phyloP scores from a whole-genome alignment of 306 rosid species.

The Crotalaria pallida region DNA sequence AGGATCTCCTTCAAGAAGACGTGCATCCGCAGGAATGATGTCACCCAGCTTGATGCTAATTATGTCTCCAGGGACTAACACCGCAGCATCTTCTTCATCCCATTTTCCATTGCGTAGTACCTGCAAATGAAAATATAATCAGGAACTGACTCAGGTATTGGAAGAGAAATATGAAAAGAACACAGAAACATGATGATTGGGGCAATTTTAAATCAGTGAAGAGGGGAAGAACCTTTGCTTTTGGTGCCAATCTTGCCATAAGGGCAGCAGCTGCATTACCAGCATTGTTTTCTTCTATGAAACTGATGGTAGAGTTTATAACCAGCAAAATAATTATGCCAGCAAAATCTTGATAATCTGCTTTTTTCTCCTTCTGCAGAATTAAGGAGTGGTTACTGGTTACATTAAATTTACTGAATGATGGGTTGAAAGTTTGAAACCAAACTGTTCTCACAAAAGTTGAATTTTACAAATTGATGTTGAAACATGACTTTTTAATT shows the following conservation, averaged over 20 bases:
- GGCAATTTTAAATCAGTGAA: background rate
- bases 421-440: background rate
- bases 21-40: constrained; percentile 47
- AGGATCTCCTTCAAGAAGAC: constrained; percentile 57
- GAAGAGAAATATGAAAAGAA: background rate
- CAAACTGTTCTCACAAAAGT: background rate
- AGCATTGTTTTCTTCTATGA: constrained; percentile 52
- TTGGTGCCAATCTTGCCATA: constrained; percentile 11
- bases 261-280: constrained; percentile 52
- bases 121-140: constrained; percentile 1
- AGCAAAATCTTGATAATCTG: constrained; percentile 42
- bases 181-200: background rate
- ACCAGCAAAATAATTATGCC: constrained; percentile 39
- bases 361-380: constrained; percentile 23
- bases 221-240: constrained; percentile 33
- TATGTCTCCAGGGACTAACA: constrained; percentile 52
- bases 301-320: constrained; percentile 48
- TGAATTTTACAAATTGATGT: background rate
- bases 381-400: background rate
- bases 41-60: constrained; percentile 55
- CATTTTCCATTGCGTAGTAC: constrained; percentile 43
- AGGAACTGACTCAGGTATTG: background rate
- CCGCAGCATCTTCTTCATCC: constrained; percentile 47
- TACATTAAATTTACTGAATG: background rate
- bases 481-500: background rate